Evolutionary conservation across 2,329 filamentous ascomycete species (phyloP).

Genomic region (Fusarium sacchari): DNA sequence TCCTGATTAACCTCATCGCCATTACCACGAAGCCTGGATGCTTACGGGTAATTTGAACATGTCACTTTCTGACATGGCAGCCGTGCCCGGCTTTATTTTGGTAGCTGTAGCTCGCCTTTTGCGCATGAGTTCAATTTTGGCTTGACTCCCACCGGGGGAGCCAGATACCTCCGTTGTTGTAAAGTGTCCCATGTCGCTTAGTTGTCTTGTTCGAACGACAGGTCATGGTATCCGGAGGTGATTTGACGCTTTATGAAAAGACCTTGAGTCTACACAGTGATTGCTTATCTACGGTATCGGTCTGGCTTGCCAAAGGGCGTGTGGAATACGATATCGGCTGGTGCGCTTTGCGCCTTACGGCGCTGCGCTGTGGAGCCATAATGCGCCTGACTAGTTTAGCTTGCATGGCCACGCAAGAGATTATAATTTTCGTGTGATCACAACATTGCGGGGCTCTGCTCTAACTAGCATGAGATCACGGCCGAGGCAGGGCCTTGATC

Average conservation of each 20-base stretch:
- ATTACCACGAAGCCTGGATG: accelerated
- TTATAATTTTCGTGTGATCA: neutral
- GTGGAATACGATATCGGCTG: neutral
- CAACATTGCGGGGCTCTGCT: no score
- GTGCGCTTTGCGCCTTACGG: neutral
- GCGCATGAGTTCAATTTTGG: neutral
- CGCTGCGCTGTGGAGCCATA: neutral
- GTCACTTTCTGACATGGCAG: neutral
- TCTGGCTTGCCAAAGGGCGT: neutral
- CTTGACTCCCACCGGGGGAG: neutral
- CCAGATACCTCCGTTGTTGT: neutral
- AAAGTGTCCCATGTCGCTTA: neutral
- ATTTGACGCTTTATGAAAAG: no score
- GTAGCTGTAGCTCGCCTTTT: neutral
- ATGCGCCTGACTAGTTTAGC: neutral
- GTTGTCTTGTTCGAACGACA: accelerated
- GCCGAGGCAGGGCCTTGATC: no score
- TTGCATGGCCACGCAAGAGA: neutral
- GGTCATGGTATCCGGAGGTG: no score
- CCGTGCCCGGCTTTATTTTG: neutral
- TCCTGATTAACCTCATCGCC: neutral
- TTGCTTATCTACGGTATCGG: neutral
- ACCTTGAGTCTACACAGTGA: no score
- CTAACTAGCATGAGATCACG: no score
- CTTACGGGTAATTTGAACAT: neutral